Percentiles rank a stretch among this genome's conserved stretches.
Evolutionary conservation across 768 basidiomycete genomes (phyloP).

Genomic region (Lactarius trivialis): DNA sequence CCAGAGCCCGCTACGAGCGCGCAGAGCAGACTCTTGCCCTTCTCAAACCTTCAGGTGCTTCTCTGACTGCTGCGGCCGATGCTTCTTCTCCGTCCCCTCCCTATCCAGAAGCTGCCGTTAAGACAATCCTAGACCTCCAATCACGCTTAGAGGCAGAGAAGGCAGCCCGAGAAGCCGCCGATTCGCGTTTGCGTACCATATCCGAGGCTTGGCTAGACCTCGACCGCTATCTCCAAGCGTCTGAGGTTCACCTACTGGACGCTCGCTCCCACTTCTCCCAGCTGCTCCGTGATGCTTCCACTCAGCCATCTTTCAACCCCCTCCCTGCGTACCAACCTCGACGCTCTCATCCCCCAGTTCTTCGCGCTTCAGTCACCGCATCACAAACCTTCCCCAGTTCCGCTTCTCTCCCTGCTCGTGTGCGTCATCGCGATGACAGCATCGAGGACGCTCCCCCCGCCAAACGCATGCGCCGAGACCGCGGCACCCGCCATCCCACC

Average conservation of each 20-base stretch:
- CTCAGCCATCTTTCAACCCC: slow-evolving; percentile 17
- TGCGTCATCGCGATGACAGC: slow-evolving; percentile 41
- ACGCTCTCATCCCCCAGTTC: slow-evolving; percentile 3
- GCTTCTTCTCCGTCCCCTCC: slow-evolving; percentile 5
- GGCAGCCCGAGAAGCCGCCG: slow-evolving; percentile 21
- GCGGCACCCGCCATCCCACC: slow-evolving; percentile 30
- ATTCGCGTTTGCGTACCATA: slow-evolving; percentile 19
- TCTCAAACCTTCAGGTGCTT: slow-evolving; percentile 6
- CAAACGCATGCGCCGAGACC: slow-evolving; percentile 42
- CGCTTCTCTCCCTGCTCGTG: slow-evolving; percentile 31
- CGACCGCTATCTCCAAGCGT: slow-evolving; percentile 19
- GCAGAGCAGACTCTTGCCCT: slow-evolving; percentile 21
- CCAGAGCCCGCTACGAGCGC: slow-evolving; percentile 20
- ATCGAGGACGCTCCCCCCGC: slow-evolving; percentile 42
- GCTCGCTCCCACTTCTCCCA: slow-evolving; percentile 23
- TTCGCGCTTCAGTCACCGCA: slow-evolving; percentile 9
- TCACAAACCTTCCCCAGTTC: slow-evolving; percentile 32
- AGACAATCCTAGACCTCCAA: slow-evolving; percentile 20
- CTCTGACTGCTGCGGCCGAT: slow-evolving; percentile 5
- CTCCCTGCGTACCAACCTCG: slow-evolving; percentile 15
- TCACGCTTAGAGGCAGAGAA: slow-evolving; percentile 20
- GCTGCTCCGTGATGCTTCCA: slow-evolving; percentile 18
- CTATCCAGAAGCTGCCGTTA: slow-evolving; percentile 18
- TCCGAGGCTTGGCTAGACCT: slow-evolving; percentile 21
- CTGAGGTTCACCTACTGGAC: slow-evolving; percentile 17